phyloP scores from a whole-genome alignment of 106 monocot genomes.

The Allium sativum region DNA sequence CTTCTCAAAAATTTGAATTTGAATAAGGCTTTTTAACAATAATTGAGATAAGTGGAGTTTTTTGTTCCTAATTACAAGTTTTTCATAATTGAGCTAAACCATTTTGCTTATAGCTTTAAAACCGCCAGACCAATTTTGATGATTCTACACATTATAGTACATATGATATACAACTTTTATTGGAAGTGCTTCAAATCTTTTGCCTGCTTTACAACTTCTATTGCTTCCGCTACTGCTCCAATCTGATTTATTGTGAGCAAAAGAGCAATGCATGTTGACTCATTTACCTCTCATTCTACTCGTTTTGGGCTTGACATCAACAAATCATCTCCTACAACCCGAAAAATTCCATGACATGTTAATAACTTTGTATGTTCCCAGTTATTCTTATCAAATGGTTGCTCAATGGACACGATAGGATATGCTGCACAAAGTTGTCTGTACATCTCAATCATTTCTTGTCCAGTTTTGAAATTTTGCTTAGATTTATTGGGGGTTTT shows the following conservation, averaged over 20 bases:
- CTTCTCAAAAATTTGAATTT: too few species aligned
- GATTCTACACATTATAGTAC: too few species aligned
- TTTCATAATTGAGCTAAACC: too few species aligned
- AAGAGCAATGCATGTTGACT: slow-evolving; percentile 83
- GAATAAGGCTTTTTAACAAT: too few species aligned
- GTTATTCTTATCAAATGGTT: slow-evolving; percentile 95
- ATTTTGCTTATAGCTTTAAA: too few species aligned
- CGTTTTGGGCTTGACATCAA: slow-evolving; percentile 86
- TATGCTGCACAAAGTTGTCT: slow-evolving; percentile 73
- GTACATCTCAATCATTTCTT: slow-evolving; percentile 89
- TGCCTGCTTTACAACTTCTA: slow-evolving; percentile 88
- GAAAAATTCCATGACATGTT: slow-evolving; percentile 58
- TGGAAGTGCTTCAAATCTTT: too few species aligned
- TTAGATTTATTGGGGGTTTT: slow-evolving; percentile 70
- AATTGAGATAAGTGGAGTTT: too few species aligned
- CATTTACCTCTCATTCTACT: slow-evolving; percentile 63
- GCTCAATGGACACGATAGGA: slow-evolving; percentile 74
- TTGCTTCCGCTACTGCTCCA: slow-evolving; percentile 85
- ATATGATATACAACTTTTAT: too few species aligned
- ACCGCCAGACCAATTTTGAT: too few species aligned
- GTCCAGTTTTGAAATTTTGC: slow-evolving; percentile 81
- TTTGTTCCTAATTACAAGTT: too few species aligned
- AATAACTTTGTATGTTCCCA: slow-evolving; percentile 83
- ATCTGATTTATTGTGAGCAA: slow-evolving; percentile 94
- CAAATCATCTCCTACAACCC: slow-evolving; percentile 92